A percentile compares a stretch with the other conserved stretches of the same genome.
phyloP scores from a whole-genome alignment of 1,139 yeast species.

The Hyphopichia khmerensis region DNA sequence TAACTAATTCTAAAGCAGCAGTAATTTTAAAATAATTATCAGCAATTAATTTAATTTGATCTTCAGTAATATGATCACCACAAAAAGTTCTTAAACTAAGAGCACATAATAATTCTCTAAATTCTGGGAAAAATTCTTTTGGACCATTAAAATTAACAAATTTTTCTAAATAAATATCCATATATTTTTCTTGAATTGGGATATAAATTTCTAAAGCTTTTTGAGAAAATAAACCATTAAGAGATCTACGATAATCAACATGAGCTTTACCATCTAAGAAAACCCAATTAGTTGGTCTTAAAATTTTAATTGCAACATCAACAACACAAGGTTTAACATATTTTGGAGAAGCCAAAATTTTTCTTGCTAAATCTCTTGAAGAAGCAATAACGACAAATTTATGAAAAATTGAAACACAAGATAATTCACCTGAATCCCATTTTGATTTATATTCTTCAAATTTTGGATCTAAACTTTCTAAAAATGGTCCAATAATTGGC shows the following conservation, averaged over 20 bases:
- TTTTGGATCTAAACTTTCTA: conserved; percentile 94
- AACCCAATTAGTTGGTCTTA: conserved; percentile 97
- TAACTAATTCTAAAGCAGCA: conserved; percentile 93
- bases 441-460: conserved; percentile 90
- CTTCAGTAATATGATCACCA: conserved; percentile 91
- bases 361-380: conserved; percentile 85
- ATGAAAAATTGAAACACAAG: conserved; percentile 96
- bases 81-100: conserved; percentile 89
- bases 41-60: conserved; percentile 80
- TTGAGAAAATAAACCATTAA: conserved; percentile 85
- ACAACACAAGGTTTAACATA: conserved; percentile 97
- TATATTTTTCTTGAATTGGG: conserved; percentile 79
- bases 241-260: conserved; percentile 84
- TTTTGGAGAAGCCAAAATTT: conserved; percentile 78
- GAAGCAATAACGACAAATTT: conserved; percentile 96
- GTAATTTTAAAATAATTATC: conserved; percentile 91
- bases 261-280: conserved; percentile 95
- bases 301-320: conserved; percentile 89
- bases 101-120: conserved; percentile 95
- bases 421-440: conserved; percentile 92
- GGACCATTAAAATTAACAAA: conserved; percentile 65
- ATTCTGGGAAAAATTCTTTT: conserved; percentile 80
- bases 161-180: conserved; percentile 73
- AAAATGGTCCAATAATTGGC: conserved; percentile 95
- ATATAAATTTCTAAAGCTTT: conserved; percentile 80